Conservation (phyloP, 2,329 filamentous ascomycete species). For the Emericellopsis atlantica region DNA sequence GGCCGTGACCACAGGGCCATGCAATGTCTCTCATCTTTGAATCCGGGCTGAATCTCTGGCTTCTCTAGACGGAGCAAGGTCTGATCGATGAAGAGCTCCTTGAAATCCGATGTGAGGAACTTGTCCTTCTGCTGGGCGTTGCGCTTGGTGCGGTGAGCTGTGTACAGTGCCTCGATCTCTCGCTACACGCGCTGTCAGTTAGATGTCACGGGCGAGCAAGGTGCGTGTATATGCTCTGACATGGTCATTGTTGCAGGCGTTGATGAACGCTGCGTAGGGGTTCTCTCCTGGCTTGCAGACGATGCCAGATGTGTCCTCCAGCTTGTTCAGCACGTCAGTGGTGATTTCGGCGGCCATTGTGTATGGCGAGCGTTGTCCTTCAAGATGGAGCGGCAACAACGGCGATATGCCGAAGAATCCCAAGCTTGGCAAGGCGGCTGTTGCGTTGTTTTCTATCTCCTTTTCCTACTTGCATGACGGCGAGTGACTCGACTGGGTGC, state of each 20-base stretch:
- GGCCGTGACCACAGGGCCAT: slow-evolving; percentile 84
- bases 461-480: too few relatives aligned
- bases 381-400: background rate
- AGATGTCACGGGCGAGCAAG: background rate
- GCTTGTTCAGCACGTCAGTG: slow-evolving; percentile 29
- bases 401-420: too few relatives aligned
- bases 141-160: slow-evolving; percentile 58
- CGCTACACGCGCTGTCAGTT: slow-evolving; percentile 24
- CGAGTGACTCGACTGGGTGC: too few relatives aligned
- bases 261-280: slow-evolving; percentile 64
- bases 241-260: slow-evolving; percentile 50
- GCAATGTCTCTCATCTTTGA: slow-evolving; percentile 65
- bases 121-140: slow-evolving; percentile 66
- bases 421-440: too few relatives aligned
- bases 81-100: slow-evolving; percentile 62
- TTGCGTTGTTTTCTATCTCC: too few relatives aligned
- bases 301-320: slow-evolving; percentile 42
- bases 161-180: slow-evolving; percentile 61
- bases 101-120: slow-evolving; percentile 56
- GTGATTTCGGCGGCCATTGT: background rate
- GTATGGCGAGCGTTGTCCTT: background rate
- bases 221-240: slow-evolving; percentile 29
- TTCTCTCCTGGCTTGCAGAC: slow-evolving; percentile 45
- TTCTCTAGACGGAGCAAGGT: slow-evolving; percentile 60
- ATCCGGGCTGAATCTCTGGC: slow-evolving; percentile 51